phyloP scores from a whole-genome alignment of 2,329 filamentous ascomycete species.

The Aschersonia sp. region DNA sequence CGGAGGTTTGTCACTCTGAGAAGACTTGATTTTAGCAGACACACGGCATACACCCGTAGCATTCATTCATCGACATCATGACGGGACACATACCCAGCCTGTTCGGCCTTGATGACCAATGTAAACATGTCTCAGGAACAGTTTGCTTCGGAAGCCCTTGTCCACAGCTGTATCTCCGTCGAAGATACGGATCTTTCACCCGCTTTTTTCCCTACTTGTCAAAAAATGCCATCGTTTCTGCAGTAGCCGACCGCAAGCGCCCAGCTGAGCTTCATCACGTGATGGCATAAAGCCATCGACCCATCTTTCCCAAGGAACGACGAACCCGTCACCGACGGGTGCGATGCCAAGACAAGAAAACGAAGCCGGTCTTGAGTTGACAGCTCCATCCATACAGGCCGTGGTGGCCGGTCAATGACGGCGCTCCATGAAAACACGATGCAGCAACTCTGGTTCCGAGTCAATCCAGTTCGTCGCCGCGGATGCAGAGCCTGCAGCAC shows the following conservation, averaged over 20 bases:
- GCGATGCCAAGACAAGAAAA: no score
- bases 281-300: not conserved
- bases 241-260: not conserved
- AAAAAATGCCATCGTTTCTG: not conserved
- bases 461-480: slow-evolving; percentile 48
- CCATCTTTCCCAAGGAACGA: not conserved
- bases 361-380: no score
- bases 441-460: slow-evolving; percentile 55
- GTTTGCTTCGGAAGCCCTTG: no score
- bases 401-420: no score
- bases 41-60: not conserved
- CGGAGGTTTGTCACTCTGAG: slow-evolving; percentile 76
- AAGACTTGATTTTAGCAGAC: slow-evolving; percentile 2
- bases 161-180: no score
- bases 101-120: slow-evolving; percentile 52
- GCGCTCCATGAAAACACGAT: slow-evolving; percentile 26
- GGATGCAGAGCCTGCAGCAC: slow-evolving; percentile 48
- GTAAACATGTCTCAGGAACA: slow-evolving; percentile 38
- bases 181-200: no score
- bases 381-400: no score
- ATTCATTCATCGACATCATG: no score
- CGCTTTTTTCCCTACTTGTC: no score
- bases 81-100: slow-evolving; percentile 42
- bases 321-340: no score
- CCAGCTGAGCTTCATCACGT: slow-evolving; percentile 1